These are phyloP conservation scores for Russula ochroleuca DNA, from an alignment of 768 basidiomycete genomes.

Conservation along the genomic window DNA sequence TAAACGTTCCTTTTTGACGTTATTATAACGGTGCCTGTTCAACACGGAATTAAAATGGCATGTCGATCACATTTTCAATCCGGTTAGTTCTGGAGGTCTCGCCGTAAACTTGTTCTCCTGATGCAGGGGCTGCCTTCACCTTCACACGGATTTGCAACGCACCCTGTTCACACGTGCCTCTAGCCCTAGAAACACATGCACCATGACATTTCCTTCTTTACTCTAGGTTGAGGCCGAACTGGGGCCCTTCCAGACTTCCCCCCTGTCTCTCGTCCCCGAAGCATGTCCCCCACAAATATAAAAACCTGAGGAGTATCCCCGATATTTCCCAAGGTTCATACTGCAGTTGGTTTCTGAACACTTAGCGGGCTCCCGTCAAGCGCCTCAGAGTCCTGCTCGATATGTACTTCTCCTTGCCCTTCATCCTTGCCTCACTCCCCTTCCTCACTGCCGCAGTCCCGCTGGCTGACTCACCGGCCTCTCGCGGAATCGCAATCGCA, in stretches of 20 bases:
- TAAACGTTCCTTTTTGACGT: not conserved
- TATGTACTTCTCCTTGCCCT: conserved; percentile 1
- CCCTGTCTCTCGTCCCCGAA: no score
- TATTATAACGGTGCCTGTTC: no score
- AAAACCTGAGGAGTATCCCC: not conserved
- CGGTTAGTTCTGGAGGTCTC: not conserved
- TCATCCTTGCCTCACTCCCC: conserved; percentile 14
- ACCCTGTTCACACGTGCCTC: no score
- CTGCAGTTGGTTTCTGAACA: no score
- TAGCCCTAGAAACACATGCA: not conserved
- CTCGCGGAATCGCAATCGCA: not conserved
- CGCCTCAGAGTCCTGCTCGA: not conserved
- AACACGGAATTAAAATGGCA: no score
- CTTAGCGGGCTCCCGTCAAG: not conserved
- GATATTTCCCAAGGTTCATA: not conserved
- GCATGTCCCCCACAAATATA: not conserved
- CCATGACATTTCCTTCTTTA: not conserved
- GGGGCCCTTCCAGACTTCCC: no score
- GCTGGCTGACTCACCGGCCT: not conserved
- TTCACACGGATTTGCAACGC: no score
- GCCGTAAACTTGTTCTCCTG: no score
- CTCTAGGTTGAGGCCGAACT: no score
- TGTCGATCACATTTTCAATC: not conserved
- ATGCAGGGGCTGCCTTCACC: no score
- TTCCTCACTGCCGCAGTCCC: conserved; percentile 7